These are phyloP conservation scores for Paramecium sexaurelia DNA, from an alignment of 73 alveolate species.

Conservation along the genomic window DNA sequence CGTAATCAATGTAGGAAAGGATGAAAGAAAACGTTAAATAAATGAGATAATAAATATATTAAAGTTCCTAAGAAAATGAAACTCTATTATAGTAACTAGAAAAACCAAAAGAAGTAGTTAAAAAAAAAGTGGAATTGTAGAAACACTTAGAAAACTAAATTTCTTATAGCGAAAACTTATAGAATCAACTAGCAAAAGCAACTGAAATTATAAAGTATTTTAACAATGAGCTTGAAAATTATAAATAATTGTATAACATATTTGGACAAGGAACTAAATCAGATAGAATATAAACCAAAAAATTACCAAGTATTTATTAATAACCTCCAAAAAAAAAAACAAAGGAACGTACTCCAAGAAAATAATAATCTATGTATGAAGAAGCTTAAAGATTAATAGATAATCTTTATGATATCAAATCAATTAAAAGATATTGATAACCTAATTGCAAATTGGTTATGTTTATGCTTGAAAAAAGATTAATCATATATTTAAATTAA, in stretches of 20 bases:
- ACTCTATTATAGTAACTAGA: neutral
- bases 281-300: neutral
- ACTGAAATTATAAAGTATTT: constrained; percentile 21
- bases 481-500: neutral
- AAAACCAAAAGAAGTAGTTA: neutral
- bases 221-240: constrained; percentile 1
- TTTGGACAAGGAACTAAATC: neutral
- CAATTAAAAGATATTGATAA: neutral
- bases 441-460: neutral
- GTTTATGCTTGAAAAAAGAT: neutral
- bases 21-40: constrained; percentile 2
- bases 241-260: neutral
- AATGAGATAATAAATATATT: neutral
- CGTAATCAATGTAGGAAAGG: neutral
- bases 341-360: neutral
- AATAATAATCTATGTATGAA: neutral
- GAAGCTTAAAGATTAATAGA: neutral
- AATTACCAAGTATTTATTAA: neutral
- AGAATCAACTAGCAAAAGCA: neutral
- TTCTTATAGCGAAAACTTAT: neutral
- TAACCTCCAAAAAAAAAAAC: neutral
- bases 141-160: neutral
- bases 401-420: neutral
- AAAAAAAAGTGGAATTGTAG: neutral
- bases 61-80: neutral